Percentiles rank a stretch among this genome's conserved stretches.
Evolutionary conservation across 2,329 filamentous ascomycete genomes (phyloP).

Genomic region (Proliferodiscus dingleyae): DNA sequence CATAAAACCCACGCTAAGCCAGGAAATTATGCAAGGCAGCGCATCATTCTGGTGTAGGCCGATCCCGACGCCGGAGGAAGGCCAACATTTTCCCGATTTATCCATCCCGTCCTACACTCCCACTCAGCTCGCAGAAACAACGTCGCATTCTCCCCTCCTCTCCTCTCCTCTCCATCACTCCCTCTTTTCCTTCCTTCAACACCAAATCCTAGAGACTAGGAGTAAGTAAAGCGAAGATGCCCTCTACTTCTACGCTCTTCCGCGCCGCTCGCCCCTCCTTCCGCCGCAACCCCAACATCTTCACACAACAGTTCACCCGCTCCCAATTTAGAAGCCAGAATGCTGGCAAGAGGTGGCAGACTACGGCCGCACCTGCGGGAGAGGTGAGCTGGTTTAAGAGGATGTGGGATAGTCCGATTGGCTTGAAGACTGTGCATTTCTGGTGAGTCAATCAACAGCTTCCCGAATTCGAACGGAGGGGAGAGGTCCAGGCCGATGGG

Average conservation of each 20-base stretch:
- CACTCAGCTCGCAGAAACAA: too few relatives aligned
- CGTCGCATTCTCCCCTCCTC: neutral
- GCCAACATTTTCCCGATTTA: slow-evolving; percentile 6
- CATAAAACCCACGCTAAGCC: slow-evolving; percentile 19
- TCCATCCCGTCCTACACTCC: too few relatives aligned
- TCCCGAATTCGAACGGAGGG: neutral
- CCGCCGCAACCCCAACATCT: slow-evolving; percentile 32
- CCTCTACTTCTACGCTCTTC: slow-evolving; percentile 37
- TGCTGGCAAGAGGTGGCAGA: slow-evolving; percentile 62
- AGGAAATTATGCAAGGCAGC: slow-evolving; percentile 2
- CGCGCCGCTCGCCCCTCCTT: slow-evolving; percentile 47
- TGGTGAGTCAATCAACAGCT: slow-evolving; percentile 56
- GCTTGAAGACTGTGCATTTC: slow-evolving; percentile 94
- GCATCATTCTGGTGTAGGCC: too few relatives aligned
- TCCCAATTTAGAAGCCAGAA: slow-evolving; percentile 30
- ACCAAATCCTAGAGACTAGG: neutral
- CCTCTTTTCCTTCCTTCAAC: neutral
- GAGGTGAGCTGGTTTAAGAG: slow-evolving; percentile 60
- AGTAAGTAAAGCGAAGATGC: slow-evolving; percentile 12
- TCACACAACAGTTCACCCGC: slow-evolving; percentile 47
- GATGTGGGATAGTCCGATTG: slow-evolving; percentile 78
- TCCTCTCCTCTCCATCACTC: neutral
- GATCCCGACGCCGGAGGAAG: neutral
- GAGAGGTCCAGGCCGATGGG: neutral
- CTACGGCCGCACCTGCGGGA: slow-evolving; percentile 46